These are phyloP conservation scores for Alternaria atra DNA, from an alignment of 2,329 filamentous ascomycete genomes.

Conservation along the genomic window DNA sequence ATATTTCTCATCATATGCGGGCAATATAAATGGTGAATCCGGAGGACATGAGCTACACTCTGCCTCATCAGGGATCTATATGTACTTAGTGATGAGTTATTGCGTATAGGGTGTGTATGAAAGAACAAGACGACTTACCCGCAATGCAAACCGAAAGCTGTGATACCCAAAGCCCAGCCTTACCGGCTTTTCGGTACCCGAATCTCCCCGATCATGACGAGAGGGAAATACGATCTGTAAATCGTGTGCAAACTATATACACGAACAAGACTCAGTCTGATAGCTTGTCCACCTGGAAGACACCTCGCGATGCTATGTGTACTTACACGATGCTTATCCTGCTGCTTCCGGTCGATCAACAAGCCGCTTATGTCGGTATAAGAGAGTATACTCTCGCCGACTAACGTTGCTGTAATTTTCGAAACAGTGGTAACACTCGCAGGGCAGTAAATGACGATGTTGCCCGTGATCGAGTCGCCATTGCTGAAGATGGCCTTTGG, in stretches of 20 bases:
- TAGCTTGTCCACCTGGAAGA: background rate
- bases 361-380: constrained; percentile 16
- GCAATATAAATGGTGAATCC: constrained; percentile 9
- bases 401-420: constrained; percentile 14
- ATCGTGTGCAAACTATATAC: constrained; percentile 12
- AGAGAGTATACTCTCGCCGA: constrained; percentile 13
- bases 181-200: background rate
- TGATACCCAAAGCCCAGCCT: constrained; percentile 17
- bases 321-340: constrained; percentile 14
- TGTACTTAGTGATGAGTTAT: background rate
- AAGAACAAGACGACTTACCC: background rate
- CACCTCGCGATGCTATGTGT: background rate
- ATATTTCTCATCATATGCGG: background rate
- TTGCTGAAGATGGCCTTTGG: constrained; percentile 7
- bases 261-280: background rate
- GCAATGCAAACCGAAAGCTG: constrained; percentile 18
- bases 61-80: constrained; percentile 16
- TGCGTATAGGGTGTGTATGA: background rate
- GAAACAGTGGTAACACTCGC: constrained; percentile 16
- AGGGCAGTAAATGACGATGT: constrained; percentile 15
- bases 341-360: constrained; percentile 12
- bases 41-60: constrained; percentile 20
- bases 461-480: constrained; percentile 15
- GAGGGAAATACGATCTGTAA: constrained; percentile 9
- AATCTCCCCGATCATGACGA: background rate